phyloP scores from a whole-genome alignment of 2,329 filamentous ascomycete genomes.

The Dactylonectria macrodidyma region DNA sequence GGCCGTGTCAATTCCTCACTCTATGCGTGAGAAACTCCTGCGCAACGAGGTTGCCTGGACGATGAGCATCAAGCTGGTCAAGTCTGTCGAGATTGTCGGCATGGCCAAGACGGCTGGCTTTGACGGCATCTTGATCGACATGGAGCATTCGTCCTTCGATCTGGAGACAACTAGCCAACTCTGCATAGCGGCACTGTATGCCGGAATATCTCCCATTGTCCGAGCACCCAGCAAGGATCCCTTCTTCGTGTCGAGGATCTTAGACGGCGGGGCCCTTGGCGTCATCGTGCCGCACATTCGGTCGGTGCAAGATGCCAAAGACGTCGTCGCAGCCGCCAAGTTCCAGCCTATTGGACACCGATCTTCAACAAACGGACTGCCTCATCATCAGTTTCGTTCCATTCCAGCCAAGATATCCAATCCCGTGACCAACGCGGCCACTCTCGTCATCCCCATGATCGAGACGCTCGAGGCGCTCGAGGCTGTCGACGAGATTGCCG shows the following conservation, averaged over 20 bases:
- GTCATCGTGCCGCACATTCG: slow-evolving; percentile 47
- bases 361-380: slow-evolving; percentile 44
- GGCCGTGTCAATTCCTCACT: too few relatives aligned
- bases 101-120: slow-evolving; percentile 54
- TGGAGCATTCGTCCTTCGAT: slow-evolving; percentile 55
- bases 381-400: slow-evolving; percentile 39
- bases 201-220: slow-evolving; percentile 48
- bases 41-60: slow-evolving; percentile 45
- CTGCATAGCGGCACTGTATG: slow-evolving; percentile 49
- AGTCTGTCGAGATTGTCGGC: slow-evolving; percentile 50
- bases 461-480: slow-evolving; percentile 48
- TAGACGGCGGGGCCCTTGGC: slow-evolving; percentile 46
- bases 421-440: slow-evolving; percentile 41
- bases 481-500: slow-evolving; percentile 50
- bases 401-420: slow-evolving; percentile 41
- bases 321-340: slow-evolving; percentile 47
- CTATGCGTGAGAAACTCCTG: too few relatives aligned
- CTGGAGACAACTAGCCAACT: slow-evolving; percentile 51
- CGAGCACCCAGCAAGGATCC: slow-evolving; percentile 45
- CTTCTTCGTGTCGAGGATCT: slow-evolving; percentile 45
- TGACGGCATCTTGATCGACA: slow-evolving; percentile 56
- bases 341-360: slow-evolving; percentile 43
- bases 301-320: slow-evolving; percentile 42
- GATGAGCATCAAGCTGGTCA: slow-evolving; percentile 51
- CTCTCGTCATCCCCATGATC: slow-evolving; percentile 49